phyloP scores from a whole-genome alignment of 164 flowering plant genomes.

The Chimonanthus salicifolius region DNA sequence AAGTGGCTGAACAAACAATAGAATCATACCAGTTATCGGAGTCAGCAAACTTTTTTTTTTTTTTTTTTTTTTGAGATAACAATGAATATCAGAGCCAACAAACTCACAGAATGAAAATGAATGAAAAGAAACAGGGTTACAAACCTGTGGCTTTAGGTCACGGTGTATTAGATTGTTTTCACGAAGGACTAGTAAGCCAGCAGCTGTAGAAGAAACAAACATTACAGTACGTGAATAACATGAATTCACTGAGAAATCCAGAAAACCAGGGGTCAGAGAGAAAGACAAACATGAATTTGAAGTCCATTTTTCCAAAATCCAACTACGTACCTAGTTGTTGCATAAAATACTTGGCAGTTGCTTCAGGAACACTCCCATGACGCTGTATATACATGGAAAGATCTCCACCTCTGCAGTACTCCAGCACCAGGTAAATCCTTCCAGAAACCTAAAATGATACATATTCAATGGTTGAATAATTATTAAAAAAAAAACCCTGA shows the following conservation, averaged over 20 bases:
- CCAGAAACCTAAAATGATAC: slow-evolving; percentile 54
- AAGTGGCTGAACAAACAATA: neutral
- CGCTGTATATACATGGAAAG: slow-evolving; percentile 78
- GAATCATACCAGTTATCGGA: neutral
- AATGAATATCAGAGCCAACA: neutral
- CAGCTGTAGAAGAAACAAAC: slow-evolving; percentile 41
- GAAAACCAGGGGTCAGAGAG: neutral
- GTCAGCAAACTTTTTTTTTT: neutral
- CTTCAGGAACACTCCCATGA: slow-evolving; percentile 75
- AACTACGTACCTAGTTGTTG: slow-evolving; percentile 65
- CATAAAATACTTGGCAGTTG: slow-evolving; percentile 87
- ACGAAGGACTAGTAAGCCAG: slow-evolving; percentile 81
- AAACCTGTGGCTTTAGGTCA: slow-evolving; percentile 95
- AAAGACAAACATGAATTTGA: neutral
- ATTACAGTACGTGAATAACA: neutral
- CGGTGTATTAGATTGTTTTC: slow-evolving; percentile 89
- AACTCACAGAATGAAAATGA: neutral
- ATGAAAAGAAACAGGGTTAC: neutral
- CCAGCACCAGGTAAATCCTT: slow-evolving; percentile 80
- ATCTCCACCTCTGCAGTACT: slow-evolving; percentile 95
- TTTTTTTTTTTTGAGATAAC: neutral
- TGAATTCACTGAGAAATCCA: neutral
- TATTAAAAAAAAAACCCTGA: neutral
- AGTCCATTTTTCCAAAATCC: neutral
- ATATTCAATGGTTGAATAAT: neutral